Conservation (phyloP, 148 eudicot species). For the Cornus kousa region DNA sequence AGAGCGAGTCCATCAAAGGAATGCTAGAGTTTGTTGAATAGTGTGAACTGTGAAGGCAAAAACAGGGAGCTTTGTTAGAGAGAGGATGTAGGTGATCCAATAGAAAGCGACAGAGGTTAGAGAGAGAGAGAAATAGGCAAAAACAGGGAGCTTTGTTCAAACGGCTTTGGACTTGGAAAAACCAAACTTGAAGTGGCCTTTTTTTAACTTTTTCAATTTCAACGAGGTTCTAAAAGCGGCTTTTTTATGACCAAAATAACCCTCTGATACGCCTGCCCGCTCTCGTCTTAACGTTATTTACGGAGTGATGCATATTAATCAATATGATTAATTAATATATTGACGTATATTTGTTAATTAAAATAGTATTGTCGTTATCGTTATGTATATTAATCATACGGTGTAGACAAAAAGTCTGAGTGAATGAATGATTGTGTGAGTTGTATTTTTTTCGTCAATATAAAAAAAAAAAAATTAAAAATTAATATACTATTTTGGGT, state of each 20-base stretch:
- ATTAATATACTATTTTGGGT: too few relatives aligned
- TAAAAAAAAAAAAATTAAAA: too few relatives aligned
- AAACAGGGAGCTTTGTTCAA: neutral
- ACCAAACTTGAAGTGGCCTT: neutral
- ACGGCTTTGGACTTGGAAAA: neutral
- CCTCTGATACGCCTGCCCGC: neutral
- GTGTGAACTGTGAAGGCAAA: neutral
- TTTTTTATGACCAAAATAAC: neutral
- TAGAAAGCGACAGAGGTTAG: constrained; percentile 2
- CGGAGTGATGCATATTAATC: too few relatives aligned
- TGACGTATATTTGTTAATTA: too few relatives aligned
- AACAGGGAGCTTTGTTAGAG: too few relatives aligned
- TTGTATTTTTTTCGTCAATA: too few relatives aligned
- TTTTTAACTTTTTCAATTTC: constrained; percentile 1
- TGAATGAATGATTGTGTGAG: too few relatives aligned
- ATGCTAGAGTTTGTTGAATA: neutral
- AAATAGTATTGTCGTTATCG: too few relatives aligned
- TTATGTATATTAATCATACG: too few relatives aligned
- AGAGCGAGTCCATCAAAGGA: constrained; percentile 44
- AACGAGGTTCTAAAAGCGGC: neutral
- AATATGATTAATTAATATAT: too few relatives aligned
- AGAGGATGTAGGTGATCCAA: neutral
- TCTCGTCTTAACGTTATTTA: too few relatives aligned
- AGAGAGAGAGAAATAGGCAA: neutral
- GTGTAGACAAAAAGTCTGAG: too few relatives aligned